A percentile compares a stretch with the other conserved stretches of the same genome.
These are phyloP conservation scores for Chaetothyriales sp. DNA, from an alignment of 2,329 filamentous ascomycete species.

Conservation along the genomic window DNA sequence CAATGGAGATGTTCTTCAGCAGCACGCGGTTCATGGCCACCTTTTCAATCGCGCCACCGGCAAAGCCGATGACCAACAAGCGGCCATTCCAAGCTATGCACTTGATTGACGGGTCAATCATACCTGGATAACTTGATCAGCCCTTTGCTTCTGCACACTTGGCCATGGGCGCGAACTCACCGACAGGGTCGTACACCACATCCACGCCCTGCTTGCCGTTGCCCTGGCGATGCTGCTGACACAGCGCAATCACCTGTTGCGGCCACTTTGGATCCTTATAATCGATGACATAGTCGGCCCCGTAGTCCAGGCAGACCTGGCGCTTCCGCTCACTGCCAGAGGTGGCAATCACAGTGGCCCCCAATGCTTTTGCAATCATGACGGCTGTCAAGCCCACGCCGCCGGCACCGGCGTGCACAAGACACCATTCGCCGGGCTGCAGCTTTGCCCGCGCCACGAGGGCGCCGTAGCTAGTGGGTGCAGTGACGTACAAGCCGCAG, in stretches of 20 bases:
- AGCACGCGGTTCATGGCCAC: conserved; percentile 84
- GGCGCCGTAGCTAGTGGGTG: conserved; percentile 75
- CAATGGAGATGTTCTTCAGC: conserved; percentile 81
- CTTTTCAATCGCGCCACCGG: conserved; percentile 75
- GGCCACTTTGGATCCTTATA: conserved; percentile 61
- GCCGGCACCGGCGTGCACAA: conserved; percentile 84
- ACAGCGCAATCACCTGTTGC: conserved; percentile 57
- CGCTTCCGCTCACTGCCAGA: conserved; percentile 70
- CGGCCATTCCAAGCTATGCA: conserved; percentile 89
- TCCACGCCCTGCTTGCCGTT: conserved; percentile 59
- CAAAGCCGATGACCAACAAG: conserved; percentile 78
- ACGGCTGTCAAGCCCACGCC: conserved; percentile 86
- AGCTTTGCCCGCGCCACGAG: conserved; percentile 66
- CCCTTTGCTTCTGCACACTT: background rate
- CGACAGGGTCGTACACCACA: conserved; percentile 90
- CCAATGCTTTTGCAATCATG: conserved; percentile 83
- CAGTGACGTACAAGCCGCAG: conserved; percentile 81
- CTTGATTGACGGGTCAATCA: conserved; percentile 78
- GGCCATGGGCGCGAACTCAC: conserved; percentile 23
- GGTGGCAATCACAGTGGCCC: conserved; percentile 85
- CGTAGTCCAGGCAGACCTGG: conserved; percentile 62
- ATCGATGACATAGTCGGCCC: conserved; percentile 71
- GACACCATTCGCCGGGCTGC: conserved; percentile 68
- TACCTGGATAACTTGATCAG: conserved; percentile 13
- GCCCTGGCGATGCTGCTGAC: conserved; percentile 42